These are phyloP conservation scores for Stereum hirsutum DNA, from an alignment of 1,284 basidiomycete genomes.

Conservation along the genomic window DNA sequence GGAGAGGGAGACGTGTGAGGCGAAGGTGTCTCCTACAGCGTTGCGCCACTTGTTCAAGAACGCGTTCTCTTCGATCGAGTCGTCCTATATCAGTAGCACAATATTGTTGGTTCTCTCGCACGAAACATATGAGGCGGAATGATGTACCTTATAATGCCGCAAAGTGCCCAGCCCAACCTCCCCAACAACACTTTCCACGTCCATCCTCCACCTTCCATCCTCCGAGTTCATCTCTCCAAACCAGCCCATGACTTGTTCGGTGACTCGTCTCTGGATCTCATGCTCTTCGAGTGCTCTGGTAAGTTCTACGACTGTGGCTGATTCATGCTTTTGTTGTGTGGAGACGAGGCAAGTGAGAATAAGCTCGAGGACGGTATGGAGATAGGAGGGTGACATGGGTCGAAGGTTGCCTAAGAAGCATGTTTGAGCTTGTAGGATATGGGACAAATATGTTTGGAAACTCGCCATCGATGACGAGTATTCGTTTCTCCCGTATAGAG, in stretches of 20 bases:
- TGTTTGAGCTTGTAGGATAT: neutral
- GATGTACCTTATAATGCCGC: constrained; percentile 45
- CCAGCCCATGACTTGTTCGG: constrained; percentile 66
- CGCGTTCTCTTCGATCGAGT: constrained; percentile 40
- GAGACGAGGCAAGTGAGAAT: constrained; percentile 65
- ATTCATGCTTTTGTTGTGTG: constrained; percentile 35
- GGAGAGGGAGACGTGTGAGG: constrained; percentile 41
- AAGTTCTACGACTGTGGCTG: constrained; percentile 45
- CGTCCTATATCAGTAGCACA: constrained; percentile 31
- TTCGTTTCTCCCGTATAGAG: constrained; percentile 55
- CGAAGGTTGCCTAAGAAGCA: constrained; percentile 47
- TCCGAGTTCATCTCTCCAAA: constrained; percentile 49
- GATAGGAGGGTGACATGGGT: constrained; percentile 56
- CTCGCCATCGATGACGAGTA: constrained; percentile 66
- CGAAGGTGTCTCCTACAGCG: constrained; percentile 70
- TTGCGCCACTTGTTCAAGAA: constrained; percentile 63
- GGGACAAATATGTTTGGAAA: neutral
- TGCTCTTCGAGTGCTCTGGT: constrained; percentile 59
- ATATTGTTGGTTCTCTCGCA: too few relatives aligned
- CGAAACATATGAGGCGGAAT: constrained; percentile 5
- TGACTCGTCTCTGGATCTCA: constrained; percentile 55
- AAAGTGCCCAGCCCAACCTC: constrained; percentile 71
- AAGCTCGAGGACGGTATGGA: constrained; percentile 63
- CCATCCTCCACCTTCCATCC: constrained; percentile 55
- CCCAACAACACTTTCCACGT: constrained; percentile 44